Evolutionary conservation across 148 eudicot genomes (phyloP), one percentile per base, ranked within the genome.

Genomic region (Euryodendron excelsum): DNA sequence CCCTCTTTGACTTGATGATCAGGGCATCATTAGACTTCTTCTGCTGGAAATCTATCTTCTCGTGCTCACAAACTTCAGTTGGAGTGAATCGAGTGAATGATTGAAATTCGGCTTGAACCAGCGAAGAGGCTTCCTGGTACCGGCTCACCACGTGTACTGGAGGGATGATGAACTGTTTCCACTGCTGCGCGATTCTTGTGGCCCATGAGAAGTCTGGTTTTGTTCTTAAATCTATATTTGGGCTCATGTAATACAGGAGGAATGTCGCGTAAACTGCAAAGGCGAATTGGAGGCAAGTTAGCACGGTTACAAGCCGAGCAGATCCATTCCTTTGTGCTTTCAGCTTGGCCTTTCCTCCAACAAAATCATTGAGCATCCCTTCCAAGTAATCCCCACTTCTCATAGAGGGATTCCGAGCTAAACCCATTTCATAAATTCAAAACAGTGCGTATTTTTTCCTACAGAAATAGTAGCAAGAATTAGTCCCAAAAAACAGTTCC

Each of bases 201-300:
- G 98, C 97, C 99, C 98, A 93, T 0, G 88, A 5, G 62, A 96
- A 91, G 55, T 96, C 99, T 0, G 97, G 99, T 76, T 89, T 96
- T 4, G 90, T 47, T 1, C 93, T 72, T 39, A 96, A 62, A 75
- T 96, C 99, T 23, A 96, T 76, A 0, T 92, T 33, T 1, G 99
- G 99, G 77, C 94, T 93, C 97, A 96, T 90, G 89, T 89, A 91
- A 44, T 90, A 96, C 25, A 96, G 50, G 5, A 96, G 84, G 63
- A 91, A 91, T 0, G 99, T 96, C 0, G 97, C 98, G 70, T 96
- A 96, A 17, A 96, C 72, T 0, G 98, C 99, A 61, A 96, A 96
- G 2, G 87, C 88, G 66, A 96, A 91, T 75, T 96, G 99, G 15
- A 96, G 79, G 63, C 97, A 93, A 47, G 99, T 93, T 10, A 96